Evolutionary conservation across 352 stramenopile species (phyloP).

Genomic region (Phytophthora tentaculata): DNA sequence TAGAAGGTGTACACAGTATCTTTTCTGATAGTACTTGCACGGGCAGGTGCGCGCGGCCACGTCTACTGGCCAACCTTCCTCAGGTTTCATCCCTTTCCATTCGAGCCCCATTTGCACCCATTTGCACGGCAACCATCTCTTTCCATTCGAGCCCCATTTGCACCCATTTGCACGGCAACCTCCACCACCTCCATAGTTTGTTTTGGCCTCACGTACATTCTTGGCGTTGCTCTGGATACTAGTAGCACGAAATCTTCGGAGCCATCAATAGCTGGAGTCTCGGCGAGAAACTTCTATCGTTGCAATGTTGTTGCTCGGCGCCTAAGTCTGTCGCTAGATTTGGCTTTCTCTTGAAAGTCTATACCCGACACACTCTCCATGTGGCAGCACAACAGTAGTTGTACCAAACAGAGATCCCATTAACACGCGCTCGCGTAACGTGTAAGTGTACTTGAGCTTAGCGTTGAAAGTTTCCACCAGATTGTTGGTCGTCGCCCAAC

Average conservation of each 20-base stretch:
- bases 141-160: slow-evolving; percentile 1
- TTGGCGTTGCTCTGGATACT: neutral
- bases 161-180: slow-evolving; percentile 1
- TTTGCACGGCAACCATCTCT: neutral
- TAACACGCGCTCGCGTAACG: neutral
- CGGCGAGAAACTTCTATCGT: neutral
- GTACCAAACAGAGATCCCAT: neutral
- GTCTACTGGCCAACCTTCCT: neutral
- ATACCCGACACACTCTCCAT: neutral
- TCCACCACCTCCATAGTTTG: neutral
- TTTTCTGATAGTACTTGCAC: neutral
- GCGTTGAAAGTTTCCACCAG: neutral
- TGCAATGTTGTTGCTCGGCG: neutral
- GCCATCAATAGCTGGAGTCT: neutral
- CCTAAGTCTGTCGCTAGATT: neutral
- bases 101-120: slow-evolving; percentile 1
- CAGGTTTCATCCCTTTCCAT: neutral
- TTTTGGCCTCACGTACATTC: neutral
- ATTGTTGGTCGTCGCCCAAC: neutral
- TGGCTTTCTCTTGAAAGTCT: neutral
- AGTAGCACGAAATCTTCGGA: neutral
- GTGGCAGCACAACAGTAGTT: neutral
- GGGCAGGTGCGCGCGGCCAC: neutral
- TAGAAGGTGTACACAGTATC: neutral
- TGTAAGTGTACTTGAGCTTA: neutral